Conservation (phyloP, 1,284 basidiomycete species). For the Boletus sp. region DNA sequence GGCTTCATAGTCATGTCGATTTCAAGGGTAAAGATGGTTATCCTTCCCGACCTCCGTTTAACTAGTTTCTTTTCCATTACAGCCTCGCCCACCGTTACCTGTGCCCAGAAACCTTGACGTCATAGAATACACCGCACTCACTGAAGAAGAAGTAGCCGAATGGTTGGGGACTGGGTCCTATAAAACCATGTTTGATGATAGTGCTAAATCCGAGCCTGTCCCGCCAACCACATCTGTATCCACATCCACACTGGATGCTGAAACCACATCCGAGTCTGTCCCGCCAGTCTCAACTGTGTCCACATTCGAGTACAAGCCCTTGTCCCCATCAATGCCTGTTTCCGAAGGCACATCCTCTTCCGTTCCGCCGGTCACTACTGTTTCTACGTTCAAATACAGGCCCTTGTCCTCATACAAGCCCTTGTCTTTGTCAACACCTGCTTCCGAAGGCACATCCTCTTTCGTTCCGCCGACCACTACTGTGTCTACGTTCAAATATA, state of each 20-base stretch:
- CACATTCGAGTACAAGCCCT: neutral
- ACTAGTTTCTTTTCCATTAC: neutral
- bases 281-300: neutral
- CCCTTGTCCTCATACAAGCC: neutral
- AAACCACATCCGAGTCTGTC: neutral
- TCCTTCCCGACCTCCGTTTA: neutral
- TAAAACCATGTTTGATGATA: neutral
- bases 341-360: neutral
- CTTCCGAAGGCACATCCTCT: neutral
- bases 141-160: neutral
- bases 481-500: neutral
- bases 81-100: neutral
- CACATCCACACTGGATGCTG: neutral
- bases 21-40: neutral
- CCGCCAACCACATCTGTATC: neutral
- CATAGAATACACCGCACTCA: neutral
- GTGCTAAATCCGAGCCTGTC: neutral
- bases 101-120: neutral
- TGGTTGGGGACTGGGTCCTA: neutral
- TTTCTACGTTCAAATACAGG: neutral
- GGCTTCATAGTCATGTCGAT: constrained; percentile 2
- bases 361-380: neutral
- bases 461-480: neutral
- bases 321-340: neutral
- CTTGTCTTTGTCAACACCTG: too few relatives aligned